A percentile compares a stretch with the other conserved stretches of the same genome.
These are phyloP conservation scores for Pseudozyma sp. DNA, from an alignment of 1,284 basidiomycete species.

Conservation along the genomic window DNA sequence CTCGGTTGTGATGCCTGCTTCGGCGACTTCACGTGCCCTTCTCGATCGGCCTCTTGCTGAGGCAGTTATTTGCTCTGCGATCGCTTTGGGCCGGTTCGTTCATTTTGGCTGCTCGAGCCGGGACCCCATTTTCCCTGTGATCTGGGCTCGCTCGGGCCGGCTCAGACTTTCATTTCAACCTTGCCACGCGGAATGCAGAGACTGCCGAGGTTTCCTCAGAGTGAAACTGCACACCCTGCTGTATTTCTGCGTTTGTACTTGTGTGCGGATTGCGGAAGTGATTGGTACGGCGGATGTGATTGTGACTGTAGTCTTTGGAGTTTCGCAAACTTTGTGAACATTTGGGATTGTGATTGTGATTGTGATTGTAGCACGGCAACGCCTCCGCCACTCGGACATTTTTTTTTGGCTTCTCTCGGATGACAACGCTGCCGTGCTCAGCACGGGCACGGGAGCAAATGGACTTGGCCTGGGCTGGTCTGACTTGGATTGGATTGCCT, in stretches of 20 bases:
- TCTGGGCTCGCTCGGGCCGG: neutral
- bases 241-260: too few species aligned
- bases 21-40: too few species aligned
- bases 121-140: neutral
- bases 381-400: neutral
- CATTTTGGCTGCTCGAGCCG: neutral
- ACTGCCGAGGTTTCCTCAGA: too few species aligned
- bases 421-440: too few species aligned
- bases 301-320: neutral
- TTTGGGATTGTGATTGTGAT: neutral
- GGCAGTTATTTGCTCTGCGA: too few species aligned
- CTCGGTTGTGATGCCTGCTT: too few species aligned
- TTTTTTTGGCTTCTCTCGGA: neutral
- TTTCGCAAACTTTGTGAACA: too few species aligned
- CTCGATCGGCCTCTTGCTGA: too few species aligned
- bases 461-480: too few species aligned
- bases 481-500: too few species aligned
- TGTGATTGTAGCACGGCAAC: conserved; percentile 7
- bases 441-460: too few species aligned
- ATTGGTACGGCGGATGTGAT: neutral
- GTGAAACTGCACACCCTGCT: too few species aligned
- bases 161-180: conserved; percentile 2
- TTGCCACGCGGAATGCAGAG: neutral
- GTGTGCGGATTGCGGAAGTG: neutral
- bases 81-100: neutral